Percentiles rank a stretch among this genome's conserved stretches.
Conservation (phyloP, 768 basidiomycete species). For the Mycena amicta region DNA sequence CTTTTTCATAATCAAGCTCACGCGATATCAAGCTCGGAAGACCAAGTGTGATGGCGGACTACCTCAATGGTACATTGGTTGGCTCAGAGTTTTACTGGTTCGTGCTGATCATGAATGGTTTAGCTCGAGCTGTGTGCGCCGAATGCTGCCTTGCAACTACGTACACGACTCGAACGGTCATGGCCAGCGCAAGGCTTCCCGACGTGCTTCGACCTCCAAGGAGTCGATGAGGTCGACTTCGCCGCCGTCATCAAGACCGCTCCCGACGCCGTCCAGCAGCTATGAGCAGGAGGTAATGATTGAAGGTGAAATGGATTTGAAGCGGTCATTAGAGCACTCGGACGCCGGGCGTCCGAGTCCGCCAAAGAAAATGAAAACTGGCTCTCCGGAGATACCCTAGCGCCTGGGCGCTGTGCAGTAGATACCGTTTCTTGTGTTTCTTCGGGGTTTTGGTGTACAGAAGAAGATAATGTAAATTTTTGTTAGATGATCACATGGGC, state of each 20-base stretch:
- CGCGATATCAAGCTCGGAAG: constrained; percentile 64
- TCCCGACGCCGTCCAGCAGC: constrained; percentile 48
- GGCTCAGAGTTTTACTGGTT: background rate
- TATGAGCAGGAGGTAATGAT: constrained; percentile 44
- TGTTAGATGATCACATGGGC: background rate
- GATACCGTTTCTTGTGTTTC: constrained; percentile 25
- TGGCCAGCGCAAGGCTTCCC: constrained; percentile 46
- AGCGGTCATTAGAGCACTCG: constrained; percentile 58
- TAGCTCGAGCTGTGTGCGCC: constrained; percentile 73
- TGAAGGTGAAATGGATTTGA: constrained; percentile 58
- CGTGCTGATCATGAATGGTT: constrained; percentile 10
- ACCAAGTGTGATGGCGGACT: constrained; percentile 89
- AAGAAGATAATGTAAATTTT: constrained; percentile 6
- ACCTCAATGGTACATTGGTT: constrained; percentile 60
- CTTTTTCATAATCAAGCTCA: background rate
- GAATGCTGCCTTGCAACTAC: constrained; percentile 78
- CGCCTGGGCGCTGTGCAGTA: constrained; percentile 28
- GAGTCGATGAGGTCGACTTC: constrained; percentile 53
- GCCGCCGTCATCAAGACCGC: constrained; percentile 58
- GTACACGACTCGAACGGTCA: constrained; percentile 61
- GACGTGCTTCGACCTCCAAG: constrained; percentile 60
- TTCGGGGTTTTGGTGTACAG: constrained; percentile 14
- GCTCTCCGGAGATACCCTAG: constrained; percentile 57
- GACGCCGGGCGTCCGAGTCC: constrained; percentile 48
- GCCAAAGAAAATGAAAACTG: constrained; percentile 75